Evolutionary conservation across 2,329 filamentous ascomycete species (phyloP), one percentile per base, ranked within the genome.

Genomic region (Didymella glomerata): DNA sequence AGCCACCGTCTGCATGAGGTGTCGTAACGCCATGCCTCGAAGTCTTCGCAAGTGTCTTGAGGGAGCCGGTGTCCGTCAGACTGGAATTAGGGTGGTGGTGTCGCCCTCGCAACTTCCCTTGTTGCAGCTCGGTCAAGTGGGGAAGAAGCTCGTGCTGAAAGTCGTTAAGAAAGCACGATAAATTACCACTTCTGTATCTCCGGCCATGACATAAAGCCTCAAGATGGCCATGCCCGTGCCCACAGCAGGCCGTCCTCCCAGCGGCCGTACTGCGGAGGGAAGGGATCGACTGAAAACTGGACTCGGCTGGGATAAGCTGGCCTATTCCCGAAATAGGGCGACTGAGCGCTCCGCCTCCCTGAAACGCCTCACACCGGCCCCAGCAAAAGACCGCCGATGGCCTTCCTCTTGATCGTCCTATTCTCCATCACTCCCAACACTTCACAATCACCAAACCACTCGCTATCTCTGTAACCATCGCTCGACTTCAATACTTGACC

Each of bases 361-460:
- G 66, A 69, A 68, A 69, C 68, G 66, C 69, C 67, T 63, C 67
- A 60, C 52, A 49, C 54, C 54, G 55, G 64, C 58, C 60, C 64
- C 64, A 70, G 68, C 70, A 69, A 68, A 72, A 69, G 63, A 60
- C 54, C 46, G 50, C 58, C 40, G 48, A 40, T 44, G 49, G 58
- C 53, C 61, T 54, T 32, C 40, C 54, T 41, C 61, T 61, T 45
- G 44, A 47, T 45, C 47, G 34, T 5, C 30, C 48, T 25, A 24
- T 52, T 48, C 49, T 52, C 57, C 58, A 34, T 55, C 60, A n/a
- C 55, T 54, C 57, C 51, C 38, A 18, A 55, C 50, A 50, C 50
- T 34, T 41, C 42, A 46, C 52, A 32, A 44, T 30, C 48, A 49
- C 24, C 48, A 48, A 57, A 40, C 51, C 64, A 48, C 50, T 62